Conservation (phyloP, 2,329 filamentous ascomycete species). For the Neofusicoccum ribis region DNA sequence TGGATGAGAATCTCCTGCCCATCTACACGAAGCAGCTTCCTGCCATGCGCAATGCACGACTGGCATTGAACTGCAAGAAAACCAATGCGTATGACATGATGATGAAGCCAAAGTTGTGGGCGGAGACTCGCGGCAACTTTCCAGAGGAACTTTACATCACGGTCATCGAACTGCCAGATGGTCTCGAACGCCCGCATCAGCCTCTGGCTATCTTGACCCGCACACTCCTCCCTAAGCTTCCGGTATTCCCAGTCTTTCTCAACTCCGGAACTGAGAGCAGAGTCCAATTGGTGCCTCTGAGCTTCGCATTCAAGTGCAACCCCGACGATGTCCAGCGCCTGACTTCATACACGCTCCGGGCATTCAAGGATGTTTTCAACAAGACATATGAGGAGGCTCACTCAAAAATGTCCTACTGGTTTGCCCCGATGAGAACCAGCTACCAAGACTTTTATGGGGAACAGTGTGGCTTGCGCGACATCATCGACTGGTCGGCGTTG, state of each 20-base stretch:
- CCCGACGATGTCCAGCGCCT: slow-evolving; percentile 54
- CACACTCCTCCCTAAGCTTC: slow-evolving; percentile 61
- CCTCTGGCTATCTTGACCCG: slow-evolving; percentile 73
- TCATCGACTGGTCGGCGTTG: slow-evolving; percentile 66
- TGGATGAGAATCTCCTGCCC: slow-evolving; percentile 75
- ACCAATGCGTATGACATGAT: slow-evolving; percentile 73
- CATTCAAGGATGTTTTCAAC: slow-evolving; percentile 86
- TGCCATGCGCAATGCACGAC: slow-evolving; percentile 78
- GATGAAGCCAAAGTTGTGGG: slow-evolving; percentile 77
- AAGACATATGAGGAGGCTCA: slow-evolving; percentile 71
- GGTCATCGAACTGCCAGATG: slow-evolving; percentile 61
- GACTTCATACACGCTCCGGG: slow-evolving; percentile 69
- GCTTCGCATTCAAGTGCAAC: slow-evolving; percentile 46
- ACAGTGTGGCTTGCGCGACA: slow-evolving; percentile 11
- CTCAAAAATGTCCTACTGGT: slow-evolving; percentile 75
- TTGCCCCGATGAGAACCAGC: slow-evolving; percentile 59
- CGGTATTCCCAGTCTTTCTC: slow-evolving; percentile 71
- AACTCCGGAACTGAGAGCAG: slow-evolving; percentile 61
- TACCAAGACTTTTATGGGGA: slow-evolving; percentile 18
- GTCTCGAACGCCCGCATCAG: slow-evolving; percentile 60
- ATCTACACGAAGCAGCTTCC: slow-evolving; percentile 71
- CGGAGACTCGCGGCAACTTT: slow-evolving; percentile 40
- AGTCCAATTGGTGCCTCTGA: slow-evolving; percentile 54
- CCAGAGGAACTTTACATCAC: slow-evolving; percentile 62
- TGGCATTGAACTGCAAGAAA: slow-evolving; percentile 75